These are phyloP conservation scores for Nannochloropsis salina DNA, from an alignment of 108 stramenopile species.

Conservation along the genomic window DNA sequence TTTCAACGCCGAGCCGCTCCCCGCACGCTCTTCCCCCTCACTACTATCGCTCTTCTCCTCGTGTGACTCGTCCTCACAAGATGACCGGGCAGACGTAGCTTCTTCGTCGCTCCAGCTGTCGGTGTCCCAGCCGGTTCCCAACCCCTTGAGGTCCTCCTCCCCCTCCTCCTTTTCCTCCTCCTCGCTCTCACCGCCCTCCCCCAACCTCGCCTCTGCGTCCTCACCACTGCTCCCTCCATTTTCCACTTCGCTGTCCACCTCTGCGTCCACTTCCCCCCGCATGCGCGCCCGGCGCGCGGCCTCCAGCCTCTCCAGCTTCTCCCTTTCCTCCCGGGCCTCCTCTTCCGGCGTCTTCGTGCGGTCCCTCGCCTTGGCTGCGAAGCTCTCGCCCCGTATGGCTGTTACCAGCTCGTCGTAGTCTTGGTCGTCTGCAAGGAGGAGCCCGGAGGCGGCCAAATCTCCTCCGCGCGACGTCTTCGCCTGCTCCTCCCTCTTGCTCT, in stretches of 20 bases:
- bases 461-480: constrained; percentile 55
- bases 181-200: constrained; percentile 61
- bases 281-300: constrained; percentile 77
- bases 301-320: constrained; percentile 76
- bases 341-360: constrained; percentile 90
- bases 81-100: constrained; percentile 12
- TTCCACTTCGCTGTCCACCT: constrained; percentile 56
- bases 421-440: constrained; percentile 40
- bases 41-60: neutral
- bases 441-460: neutral
- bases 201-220: constrained; percentile 19
- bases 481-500: constrained; percentile 71
- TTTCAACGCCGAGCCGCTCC: constrained; percentile 52
- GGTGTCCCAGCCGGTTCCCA: constrained; percentile 42
- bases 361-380: constrained; percentile 74
- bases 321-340: constrained; percentile 81
- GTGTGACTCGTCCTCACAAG: neutral
- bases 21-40: constrained; percentile 53
- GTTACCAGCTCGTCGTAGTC: constrained; percentile 56
- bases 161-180: constrained; percentile 65
- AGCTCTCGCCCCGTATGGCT: constrained; percentile 33
- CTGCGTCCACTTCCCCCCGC: constrained; percentile 77
- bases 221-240: constrained; percentile 13
- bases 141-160: constrained; percentile 63
- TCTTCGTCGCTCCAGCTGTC: constrained; percentile 31